Base-by-base conservation (phyloP, 345 rosid species). In the Linum tenue region DNA sequence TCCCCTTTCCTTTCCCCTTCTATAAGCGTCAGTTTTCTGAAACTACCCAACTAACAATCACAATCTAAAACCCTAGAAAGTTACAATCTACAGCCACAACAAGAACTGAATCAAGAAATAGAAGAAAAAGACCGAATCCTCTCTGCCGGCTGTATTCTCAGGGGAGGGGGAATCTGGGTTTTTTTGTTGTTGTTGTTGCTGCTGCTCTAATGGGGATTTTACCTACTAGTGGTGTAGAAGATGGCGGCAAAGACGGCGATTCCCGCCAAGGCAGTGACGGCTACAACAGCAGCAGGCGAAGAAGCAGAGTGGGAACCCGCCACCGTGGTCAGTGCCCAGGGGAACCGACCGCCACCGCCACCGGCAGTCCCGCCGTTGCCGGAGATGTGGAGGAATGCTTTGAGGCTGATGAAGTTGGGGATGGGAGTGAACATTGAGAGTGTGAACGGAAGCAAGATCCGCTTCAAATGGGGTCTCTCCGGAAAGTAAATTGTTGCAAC, bases 191-290 rank as follows among this genome's bases (percentile, higher is more conserved):
- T 22, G 31, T 55, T 69, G 6, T 35, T 11, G 39, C 12, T 43
- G 4, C 8, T 57, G 10, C 39, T 48, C 38, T 16, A 3, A 51
- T 12, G 36, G 39, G 16, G 3, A 8, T 35, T 60, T 70, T 79
- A 86, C 87, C 92, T 82, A 76, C 80, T 82, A 55, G 73, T 48
- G 5, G 85, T 73, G 83, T 61, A 80, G 76, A 79, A 68, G 58
- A 81, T 36, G 40, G 82, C 82, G 48, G 86, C 83, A 77, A 78
- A 86, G 74, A 78, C 72, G 78, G 82, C 64, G 73, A 90, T 83
- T 74, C 81, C 78, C 70, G 84, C 79, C 72, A 85, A 79, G 78
- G 92, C 89, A 69, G 88, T 71, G 60, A 90, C 89, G 63, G 86
- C 90, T 87, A 86, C 78, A 85, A 85, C 83, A 61, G 80, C 86